These are phyloP conservation scores for sunflower (Helianthus annuus) DNA, from an alignment of 129 eudicot genomes.

Conservation along the genomic window DNA sequence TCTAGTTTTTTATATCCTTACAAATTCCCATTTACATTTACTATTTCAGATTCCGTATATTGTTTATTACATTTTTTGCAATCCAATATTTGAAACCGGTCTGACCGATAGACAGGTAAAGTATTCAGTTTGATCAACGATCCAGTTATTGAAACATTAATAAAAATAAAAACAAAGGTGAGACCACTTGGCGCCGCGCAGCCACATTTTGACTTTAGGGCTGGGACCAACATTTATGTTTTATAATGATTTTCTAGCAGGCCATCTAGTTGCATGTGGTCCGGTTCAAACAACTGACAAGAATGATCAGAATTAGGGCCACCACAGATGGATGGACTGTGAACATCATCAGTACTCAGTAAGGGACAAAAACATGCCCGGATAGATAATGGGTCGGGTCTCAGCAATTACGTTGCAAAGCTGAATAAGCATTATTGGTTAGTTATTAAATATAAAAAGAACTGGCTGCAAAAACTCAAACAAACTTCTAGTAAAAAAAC, in stretches of 20 bases:
- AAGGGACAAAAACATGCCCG: background rate
- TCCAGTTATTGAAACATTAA: background rate
- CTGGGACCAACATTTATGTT: constrained; percentile 21
- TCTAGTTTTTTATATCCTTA: no score
- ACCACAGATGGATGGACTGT: background rate
- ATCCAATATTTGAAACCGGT: no score
- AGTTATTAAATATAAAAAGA: background rate
- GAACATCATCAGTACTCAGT: background rate
- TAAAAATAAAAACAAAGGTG: background rate
- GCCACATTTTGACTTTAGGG: constrained; percentile 15
- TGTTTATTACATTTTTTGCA: background rate
- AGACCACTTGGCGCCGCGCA: constrained; percentile 12
- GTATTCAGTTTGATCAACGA: no score
- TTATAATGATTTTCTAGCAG: constrained; percentile 2
- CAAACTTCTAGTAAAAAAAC: background rate
- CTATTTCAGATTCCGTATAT: no score
- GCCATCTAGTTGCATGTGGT: constrained; percentile 4
- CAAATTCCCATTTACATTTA: no score
- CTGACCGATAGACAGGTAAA: no score
- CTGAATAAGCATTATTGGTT: background rate
- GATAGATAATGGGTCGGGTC: background rate
- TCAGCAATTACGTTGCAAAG: background rate
- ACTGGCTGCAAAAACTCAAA: background rate
- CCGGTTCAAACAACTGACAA: background rate
- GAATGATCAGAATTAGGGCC: background rate